These are phyloP conservation scores for Taxillus chinensis DNA, from an alignment of 164 flowering plant species.

Conservation along the genomic window DNA sequence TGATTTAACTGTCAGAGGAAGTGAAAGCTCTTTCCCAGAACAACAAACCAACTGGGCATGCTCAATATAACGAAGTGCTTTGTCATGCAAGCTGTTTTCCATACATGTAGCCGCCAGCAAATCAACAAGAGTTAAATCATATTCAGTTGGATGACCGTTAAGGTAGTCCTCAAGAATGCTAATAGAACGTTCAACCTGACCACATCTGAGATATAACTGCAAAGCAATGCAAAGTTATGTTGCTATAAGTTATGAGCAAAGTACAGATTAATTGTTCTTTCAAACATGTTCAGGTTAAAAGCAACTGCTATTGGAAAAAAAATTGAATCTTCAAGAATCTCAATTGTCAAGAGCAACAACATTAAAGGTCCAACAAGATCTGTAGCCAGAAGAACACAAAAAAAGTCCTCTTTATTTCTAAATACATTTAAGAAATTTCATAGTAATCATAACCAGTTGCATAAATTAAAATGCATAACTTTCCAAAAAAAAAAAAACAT, in stretches of 20 bases:
- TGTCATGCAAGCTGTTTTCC: conserved; percentile 31
- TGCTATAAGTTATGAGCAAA: neutral
- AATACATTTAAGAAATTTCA: too few relatives aligned
- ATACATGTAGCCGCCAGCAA: conserved; percentile 45
- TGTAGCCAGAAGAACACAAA: too few relatives aligned
- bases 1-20: conserved; percentile 41
- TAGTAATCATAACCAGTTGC: too few relatives aligned
- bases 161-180: conserved; percentile 53
- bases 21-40: conserved; percentile 38
- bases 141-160: conserved; percentile 25
- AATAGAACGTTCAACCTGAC: conserved; percentile 43
- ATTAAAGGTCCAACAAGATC: too few relatives aligned
- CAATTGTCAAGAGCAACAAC: too few relatives aligned
- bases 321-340: too few relatives aligned
- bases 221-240: neutral
- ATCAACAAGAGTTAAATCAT: conserved; percentile 44
- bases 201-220: conserved; percentile 52
- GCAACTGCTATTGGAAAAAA: too few relatives aligned
- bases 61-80: conserved; percentile 62
- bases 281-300: too few relatives aligned
- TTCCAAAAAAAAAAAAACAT: too few relatives aligned
- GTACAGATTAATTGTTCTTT: neutral
- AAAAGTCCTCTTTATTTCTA: too few relatives aligned
- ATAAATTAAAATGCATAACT: too few relatives aligned
- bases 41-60: conserved; percentile 26